Evolutionary conservation across 371 early-diverging fungal species (phyloP), one percentile per base, ranked within the genome.

Genomic region (Mucor velutinosus): DNA sequence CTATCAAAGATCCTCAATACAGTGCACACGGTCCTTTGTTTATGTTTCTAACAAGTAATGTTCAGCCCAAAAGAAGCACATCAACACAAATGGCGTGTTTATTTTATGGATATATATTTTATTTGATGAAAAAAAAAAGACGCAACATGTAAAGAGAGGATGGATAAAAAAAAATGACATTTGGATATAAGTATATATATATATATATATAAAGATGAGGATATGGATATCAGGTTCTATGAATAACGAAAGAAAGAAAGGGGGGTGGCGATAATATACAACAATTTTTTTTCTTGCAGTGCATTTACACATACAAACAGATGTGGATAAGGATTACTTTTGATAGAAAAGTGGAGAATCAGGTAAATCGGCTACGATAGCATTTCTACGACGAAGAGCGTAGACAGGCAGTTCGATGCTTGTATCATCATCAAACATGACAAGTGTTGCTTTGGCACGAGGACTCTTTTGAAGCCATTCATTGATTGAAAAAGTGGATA

Each of bases 391-490:
- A 64, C 81, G 75, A 49, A 81, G 70, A 47, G 79, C 66, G 58
- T 81, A 81, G 14, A 78, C 72, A 10, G 81, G 81, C 15, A 81
- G 32, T 61, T 76, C 75, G 49, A 79, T 75, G 39, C 65, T 73
- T 25, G 69, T 70, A 64, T 74, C 76, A 23, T 67, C 74, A 32
- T 76, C 75, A 53, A 64, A 64, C 66, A 79, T 58, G 45, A 70
- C 68, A 4, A 80, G 45, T 39, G 76, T 80, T 60, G 80, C 80
- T 47, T 69, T 75, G 60, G 77, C 77, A 10, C 66, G 70, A 32
- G 80, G 80, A 65, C 77, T 80, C 11, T 72, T 73, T 45, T 77
- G 75, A 7, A 80, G 77, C 77, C 77, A 80, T 64, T 80, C 75
- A n/a, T 71, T 65, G 25, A 80, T 72, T 37, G 69, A 72, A 8